Conservation (phyloP, 139 green algal species). For the Chlamydomonas urium region DNA sequence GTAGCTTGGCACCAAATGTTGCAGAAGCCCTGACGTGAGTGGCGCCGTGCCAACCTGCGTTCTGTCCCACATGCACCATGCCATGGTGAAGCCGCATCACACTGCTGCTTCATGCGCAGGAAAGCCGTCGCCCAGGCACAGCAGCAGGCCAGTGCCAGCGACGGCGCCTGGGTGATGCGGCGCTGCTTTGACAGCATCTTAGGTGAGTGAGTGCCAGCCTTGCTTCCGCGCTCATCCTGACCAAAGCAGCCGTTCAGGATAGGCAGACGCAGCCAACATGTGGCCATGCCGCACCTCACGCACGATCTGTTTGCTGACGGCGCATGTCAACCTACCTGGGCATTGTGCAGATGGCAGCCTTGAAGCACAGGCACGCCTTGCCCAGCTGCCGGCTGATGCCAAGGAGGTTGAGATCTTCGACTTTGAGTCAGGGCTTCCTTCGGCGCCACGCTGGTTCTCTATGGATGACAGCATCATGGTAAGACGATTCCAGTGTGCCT, state of each 20-base stretch:
- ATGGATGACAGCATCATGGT: slow-evolving; percentile 16
- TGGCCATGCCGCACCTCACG: background rate
- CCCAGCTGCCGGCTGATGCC: background rate
- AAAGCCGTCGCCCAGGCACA: background rate
- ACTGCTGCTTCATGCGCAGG: background rate
- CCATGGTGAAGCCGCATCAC: background rate
- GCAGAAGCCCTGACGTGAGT: background rate
- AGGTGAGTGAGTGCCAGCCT: background rate
- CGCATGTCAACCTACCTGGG: background rate
- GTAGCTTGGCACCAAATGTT: background rate
- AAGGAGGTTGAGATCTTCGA: background rate
- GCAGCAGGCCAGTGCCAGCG: background rate
- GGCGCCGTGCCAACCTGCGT: background rate
- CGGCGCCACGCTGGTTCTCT: background rate
- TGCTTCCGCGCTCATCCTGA: background rate
- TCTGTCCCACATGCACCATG: background rate
- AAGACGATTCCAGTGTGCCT: background rate
- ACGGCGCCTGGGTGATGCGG: background rate
- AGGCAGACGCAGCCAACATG: background rate
- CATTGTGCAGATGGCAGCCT: background rate
- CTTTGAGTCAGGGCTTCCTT: background rate
- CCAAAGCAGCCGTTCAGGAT: background rate
- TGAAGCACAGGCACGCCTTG: background rate
- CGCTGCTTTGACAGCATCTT: background rate
- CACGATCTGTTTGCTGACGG: background rate